A percentile compares a stretch with the other conserved stretches of the same genome.
Conservation (phyloP, 129 eudicot genomes). For the Deinandra increscens region DNA sequence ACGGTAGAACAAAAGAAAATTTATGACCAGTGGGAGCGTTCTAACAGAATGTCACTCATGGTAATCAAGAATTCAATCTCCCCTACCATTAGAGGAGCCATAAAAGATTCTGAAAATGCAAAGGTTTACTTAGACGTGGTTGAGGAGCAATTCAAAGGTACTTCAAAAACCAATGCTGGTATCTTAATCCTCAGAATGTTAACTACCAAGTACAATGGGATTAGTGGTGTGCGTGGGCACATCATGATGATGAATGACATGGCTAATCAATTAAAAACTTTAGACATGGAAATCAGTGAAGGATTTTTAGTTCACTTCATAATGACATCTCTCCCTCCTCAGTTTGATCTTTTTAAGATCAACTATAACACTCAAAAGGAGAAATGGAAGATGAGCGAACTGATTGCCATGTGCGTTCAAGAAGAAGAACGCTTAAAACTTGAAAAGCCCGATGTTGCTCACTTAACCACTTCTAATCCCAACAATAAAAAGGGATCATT, state of each 20-base stretch:
- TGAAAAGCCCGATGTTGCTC: not conserved
- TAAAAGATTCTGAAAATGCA: not conserved
- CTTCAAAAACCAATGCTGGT: not conserved
- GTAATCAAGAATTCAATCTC: slow-evolving; percentile 3
- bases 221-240: slow-evolving; percentile 3
- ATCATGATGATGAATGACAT: slow-evolving; percentile 7
- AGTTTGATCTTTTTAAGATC: no score
- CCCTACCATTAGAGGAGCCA: not conserved
- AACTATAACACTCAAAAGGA: not conserved
- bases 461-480: not conserved
- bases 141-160: not conserved
- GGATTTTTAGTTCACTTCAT: not conserved
- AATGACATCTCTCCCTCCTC: no score
- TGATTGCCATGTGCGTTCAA: not conserved
- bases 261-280: not conserved
- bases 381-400: not conserved
- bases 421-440: not conserved
- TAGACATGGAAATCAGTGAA: not conserved
- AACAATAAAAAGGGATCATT: not conserved
- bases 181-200: not conserved
- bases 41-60: not conserved
- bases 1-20: not conserved
- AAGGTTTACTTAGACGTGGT: not conserved
- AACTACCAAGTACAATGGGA: not conserved
- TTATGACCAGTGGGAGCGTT: not conserved